Percentiles rank a stretch among this genome's conserved stretches.
phyloP scores from a whole-genome alignment of 495 filamentous ascomycete genomes.

The Patellaria atrata region DNA sequence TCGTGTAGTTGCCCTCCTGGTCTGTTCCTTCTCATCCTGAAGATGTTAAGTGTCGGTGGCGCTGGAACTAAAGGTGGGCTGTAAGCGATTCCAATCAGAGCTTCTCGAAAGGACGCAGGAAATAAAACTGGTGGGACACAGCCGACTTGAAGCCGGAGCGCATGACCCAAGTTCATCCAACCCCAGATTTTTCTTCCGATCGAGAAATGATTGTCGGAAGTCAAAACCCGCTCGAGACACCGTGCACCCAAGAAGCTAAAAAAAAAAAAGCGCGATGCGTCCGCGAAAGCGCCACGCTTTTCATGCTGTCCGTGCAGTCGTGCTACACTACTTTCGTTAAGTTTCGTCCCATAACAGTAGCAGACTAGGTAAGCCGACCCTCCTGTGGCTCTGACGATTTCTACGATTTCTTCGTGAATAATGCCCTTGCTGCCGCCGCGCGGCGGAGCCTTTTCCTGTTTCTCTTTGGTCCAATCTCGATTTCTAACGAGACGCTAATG shows the following conservation, averaged over 20 bases:
- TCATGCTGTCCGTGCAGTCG: not conserved
- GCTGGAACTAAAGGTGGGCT: conserved; percentile 9
- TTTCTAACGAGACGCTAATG: no score
- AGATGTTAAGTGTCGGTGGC: no score
- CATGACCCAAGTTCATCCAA: no score
- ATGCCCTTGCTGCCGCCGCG: no score
- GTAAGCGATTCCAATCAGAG: conserved; percentile 3
- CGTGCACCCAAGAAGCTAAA: not conserved
- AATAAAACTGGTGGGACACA: not conserved
- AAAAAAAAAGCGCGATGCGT: not conserved
- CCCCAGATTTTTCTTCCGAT: conserved; percentile 1
- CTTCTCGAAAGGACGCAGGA: not conserved
- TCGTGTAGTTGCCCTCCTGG: no score
- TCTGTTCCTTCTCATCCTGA: no score
- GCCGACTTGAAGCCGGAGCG: conserved; percentile 6
- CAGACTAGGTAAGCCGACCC: no score
- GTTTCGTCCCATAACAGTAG: conserved; percentile 1
- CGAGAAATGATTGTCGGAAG: not conserved
- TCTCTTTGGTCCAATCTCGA: no score
- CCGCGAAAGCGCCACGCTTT: not conserved
- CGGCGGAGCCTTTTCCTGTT: no score
- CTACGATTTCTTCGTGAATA: no score
- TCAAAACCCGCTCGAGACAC: not conserved
- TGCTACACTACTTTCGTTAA: not conserved
- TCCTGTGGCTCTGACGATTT: no score